Conservation (phyloP, 305 asterid genomes). For the Caryopteris hybrid region DNA sequence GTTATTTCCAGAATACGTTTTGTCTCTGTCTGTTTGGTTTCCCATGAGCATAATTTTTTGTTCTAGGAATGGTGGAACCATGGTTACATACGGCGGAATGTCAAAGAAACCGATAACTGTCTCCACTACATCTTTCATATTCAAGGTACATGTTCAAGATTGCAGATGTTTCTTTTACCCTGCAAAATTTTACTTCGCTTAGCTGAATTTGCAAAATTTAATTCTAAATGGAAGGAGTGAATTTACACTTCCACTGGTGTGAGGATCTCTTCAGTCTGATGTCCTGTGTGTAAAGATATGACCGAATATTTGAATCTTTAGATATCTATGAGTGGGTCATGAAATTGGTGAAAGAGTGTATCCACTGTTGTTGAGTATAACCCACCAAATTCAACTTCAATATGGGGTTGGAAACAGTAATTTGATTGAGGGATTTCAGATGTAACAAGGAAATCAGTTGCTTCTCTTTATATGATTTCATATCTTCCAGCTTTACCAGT, state of each 20-base stretch:
- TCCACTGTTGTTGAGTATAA: too few species aligned
- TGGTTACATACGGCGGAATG: conserved; percentile 99
- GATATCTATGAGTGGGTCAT: too few species aligned
- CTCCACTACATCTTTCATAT: conserved; percentile 77
- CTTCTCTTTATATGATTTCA: too few species aligned
- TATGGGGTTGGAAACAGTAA: not conserved
- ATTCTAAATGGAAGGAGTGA: not conserved
- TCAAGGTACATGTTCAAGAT: conserved; percentile 49
- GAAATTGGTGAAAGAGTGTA: too few species aligned
- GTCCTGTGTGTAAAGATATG: too few species aligned
- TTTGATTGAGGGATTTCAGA: not conserved
- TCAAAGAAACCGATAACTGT: conserved; percentile 87
- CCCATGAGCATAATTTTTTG: not conserved
- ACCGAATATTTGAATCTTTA: too few species aligned
- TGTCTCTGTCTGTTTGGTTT: not conserved
- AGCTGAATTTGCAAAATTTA: not conserved
- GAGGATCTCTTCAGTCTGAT: not conserved
- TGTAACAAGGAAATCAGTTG: too few species aligned
- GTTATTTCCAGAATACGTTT: conserved; percentile 5
- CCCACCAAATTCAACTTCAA: not conserved
- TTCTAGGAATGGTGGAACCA: conserved; percentile 76
- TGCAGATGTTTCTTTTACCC: not conserved
- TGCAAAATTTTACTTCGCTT: not conserved
- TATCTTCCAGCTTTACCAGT: too few species aligned
- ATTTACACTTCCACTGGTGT: not conserved